Evolutionary conservation across 2,329 filamentous ascomycete genomes (phyloP).

Genomic region (Penicillium sp.): DNA sequence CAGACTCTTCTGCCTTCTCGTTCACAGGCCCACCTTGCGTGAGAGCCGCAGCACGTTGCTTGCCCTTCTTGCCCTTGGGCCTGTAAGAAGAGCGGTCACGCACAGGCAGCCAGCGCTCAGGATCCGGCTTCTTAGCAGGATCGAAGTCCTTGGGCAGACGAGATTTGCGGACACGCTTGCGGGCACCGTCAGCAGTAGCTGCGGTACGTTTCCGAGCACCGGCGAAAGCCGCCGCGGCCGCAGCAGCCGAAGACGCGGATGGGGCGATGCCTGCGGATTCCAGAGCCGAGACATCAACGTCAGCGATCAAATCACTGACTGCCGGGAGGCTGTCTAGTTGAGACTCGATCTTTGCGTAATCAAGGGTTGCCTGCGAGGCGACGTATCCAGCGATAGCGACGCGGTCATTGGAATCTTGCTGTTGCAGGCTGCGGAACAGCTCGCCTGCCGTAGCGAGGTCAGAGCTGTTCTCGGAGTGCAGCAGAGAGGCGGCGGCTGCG

Average conservation of each 20-base stretch:
- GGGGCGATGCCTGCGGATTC: slow-evolving; percentile 46
- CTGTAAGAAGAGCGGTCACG: slow-evolving; percentile 83
- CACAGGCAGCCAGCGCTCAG: slow-evolving; percentile 89
- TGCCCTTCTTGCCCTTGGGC: slow-evolving; percentile 88
- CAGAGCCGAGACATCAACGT: slow-evolving; percentile 44
- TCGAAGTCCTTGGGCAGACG: slow-evolving; percentile 54
- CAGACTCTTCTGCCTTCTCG: slow-evolving; percentile 62
- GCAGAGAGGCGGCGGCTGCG: slow-evolving; percentile 76
- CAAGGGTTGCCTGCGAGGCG: slow-evolving; percentile 65
- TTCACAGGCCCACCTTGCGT: slow-evolving; percentile 82
- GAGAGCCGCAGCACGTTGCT: slow-evolving; percentile 70
- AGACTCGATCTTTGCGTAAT: slow-evolving; percentile 35
- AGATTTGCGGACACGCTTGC: slow-evolving; percentile 46
- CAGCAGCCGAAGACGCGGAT: slow-evolving; percentile 29
- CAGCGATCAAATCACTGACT: slow-evolving; percentile 42
- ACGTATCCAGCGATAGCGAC: slow-evolving; percentile 78
- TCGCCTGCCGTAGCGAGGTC: slow-evolving; percentile 68
- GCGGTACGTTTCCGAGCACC: slow-evolving; percentile 42
- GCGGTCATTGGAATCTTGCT: slow-evolving; percentile 61
- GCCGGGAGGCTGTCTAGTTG: slow-evolving; percentile 40
- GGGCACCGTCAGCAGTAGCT: slow-evolving; percentile 28
- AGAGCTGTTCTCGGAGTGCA: slow-evolving; percentile 66
- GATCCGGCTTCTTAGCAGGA: slow-evolving; percentile 74
- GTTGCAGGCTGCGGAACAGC: slow-evolving; percentile 71
- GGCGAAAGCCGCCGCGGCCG: slow-evolving; percentile 32